Conservation (phyloP, 202 grass and related monocot genomes). For the Saccharum hybrid region DNA sequence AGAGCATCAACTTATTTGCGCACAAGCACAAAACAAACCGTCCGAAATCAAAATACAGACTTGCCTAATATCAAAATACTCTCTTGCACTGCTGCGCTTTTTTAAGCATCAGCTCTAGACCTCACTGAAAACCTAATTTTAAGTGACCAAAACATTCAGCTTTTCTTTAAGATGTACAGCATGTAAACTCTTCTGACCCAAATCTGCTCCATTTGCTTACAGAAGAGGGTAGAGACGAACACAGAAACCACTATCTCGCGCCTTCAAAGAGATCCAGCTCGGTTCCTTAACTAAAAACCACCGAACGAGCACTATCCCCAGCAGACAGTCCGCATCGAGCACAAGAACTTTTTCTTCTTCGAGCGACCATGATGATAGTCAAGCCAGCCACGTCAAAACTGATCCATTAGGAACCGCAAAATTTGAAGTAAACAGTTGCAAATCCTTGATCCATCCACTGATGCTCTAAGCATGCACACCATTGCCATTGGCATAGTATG, state of each 20-base stretch:
- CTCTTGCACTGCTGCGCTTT: slow-evolving; percentile 27
- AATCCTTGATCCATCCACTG: slow-evolving; percentile 39
- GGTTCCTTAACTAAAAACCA: slow-evolving; percentile 73
- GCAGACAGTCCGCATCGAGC: slow-evolving; percentile 45
- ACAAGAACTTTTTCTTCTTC: slow-evolving; percentile 62
- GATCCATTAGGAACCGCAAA: slow-evolving; percentile 48
- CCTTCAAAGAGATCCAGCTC: slow-evolving; percentile 49
- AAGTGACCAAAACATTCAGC: slow-evolving; percentile 41
- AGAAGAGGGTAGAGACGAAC: slow-evolving; percentile 56
- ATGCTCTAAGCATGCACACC: slow-evolving; percentile 61
- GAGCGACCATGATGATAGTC: slow-evolving; percentile 43
- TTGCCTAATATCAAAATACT: slow-evolving; percentile 14
- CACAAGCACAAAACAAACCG: slow-evolving; percentile 36
- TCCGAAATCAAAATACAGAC: slow-evolving; percentile 23
- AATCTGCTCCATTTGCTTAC: slow-evolving; percentile 50
- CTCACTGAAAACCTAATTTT: slow-evolving; percentile 42
- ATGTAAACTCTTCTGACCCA: slow-evolving; percentile 54
- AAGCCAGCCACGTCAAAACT: slow-evolving; percentile 54
- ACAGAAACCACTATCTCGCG: slow-evolving; percentile 38
- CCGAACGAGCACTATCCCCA: slow-evolving; percentile 57
- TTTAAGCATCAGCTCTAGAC: slow-evolving; percentile 35
- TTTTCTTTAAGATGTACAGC: slow-evolving; percentile 60
- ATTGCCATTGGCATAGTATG: slow-evolving; percentile 75
- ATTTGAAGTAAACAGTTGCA: slow-evolving; percentile 24
- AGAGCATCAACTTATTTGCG: slow-evolving; percentile 45